Evolutionary conservation across 345 rosid genomes (phyloP).

Genomic region (Stellera chamaejasme): DNA sequence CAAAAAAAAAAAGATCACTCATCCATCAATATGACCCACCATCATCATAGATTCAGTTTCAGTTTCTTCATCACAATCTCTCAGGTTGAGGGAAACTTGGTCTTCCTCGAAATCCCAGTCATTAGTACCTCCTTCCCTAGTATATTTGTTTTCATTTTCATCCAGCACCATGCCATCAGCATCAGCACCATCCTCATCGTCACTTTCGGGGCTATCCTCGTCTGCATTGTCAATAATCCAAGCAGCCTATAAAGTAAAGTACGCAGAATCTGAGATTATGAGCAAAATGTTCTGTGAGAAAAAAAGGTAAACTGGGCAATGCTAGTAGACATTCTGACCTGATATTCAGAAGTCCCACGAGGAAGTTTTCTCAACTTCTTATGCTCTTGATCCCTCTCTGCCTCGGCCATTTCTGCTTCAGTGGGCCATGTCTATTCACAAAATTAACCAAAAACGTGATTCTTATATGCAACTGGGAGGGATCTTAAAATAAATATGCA

Average conservation of each 20-base stretch:
- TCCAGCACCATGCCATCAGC: constrained; percentile 81
- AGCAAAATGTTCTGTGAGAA: not conserved
- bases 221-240: constrained; percentile 83
- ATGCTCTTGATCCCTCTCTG: constrained; percentile 49
- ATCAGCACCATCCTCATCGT: constrained; percentile 27
- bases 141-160: constrained; percentile 34
- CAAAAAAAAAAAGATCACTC: not conserved
- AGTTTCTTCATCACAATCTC: constrained; percentile 72
- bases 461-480: not conserved
- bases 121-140: constrained; percentile 26
- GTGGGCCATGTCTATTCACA: constrained; percentile 90
- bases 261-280: not conserved
- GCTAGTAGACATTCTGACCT: constrained; percentile 32
- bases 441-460: not conserved
- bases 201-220: constrained; percentile 47
- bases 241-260: constrained; percentile 59
- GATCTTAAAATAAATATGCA: not conserved
- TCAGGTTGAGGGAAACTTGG: constrained; percentile 45
- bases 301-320: constrained; percentile 2
- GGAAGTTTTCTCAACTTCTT: constrained; percentile 61
- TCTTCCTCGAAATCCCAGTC: constrained; percentile 52
- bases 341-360: constrained; percentile 90
- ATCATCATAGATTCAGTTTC: constrained; percentile 74
- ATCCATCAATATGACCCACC: constrained; percentile 31
- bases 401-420: constrained; percentile 88